A percentile compares a stretch with the other conserved stretches of the same genome.
Evolutionary conservation across 2,329 filamentous ascomycete species (phyloP).

Genomic region (Elsinoe perseae): DNA sequence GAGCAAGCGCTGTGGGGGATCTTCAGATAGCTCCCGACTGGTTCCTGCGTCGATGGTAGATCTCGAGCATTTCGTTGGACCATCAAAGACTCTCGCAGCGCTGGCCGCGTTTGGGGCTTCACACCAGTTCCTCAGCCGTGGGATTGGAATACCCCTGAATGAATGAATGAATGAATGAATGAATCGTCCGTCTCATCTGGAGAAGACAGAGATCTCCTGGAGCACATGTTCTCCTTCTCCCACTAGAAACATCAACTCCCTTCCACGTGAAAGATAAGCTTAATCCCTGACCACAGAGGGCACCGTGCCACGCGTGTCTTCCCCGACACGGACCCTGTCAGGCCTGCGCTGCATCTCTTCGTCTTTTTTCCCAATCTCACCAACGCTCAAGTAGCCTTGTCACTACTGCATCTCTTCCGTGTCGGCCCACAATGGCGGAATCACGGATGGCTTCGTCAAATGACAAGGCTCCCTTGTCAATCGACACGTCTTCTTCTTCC

Average conservation of each 20-base stretch:
- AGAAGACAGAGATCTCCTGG: background rate
- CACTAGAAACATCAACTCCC: background rate
- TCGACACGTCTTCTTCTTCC: background rate
- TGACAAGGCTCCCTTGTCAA: slow-evolving; percentile 9
- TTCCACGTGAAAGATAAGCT: slow-evolving; percentile 10
- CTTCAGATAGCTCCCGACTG: background rate
- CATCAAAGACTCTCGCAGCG: background rate
- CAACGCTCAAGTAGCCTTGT: slow-evolving; percentile 8
- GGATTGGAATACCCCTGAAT: background rate
- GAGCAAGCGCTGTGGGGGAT: slow-evolving; percentile 5
- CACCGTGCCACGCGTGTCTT: slow-evolving; percentile 2
- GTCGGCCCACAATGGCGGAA: slow-evolving; percentile 9
- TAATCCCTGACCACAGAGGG: slow-evolving; percentile 1
- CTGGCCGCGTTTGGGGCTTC: background rate
- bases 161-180: no score
- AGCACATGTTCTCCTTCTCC: slow-evolving; percentile 5
- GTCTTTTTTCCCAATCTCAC: slow-evolving; percentile 12
- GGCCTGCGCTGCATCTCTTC: slow-evolving; percentile 1
- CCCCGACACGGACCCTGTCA: slow-evolving; percentile 8
- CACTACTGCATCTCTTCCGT: background rate
- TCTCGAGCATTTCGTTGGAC: slow-evolving; percentile 2
- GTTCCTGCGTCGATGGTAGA: slow-evolving; percentile 2
- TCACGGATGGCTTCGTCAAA: background rate
- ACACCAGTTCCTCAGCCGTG: slow-evolving; percentile 2
- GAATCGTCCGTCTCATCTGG: no score